Percentiles rank a stretch among this genome's conserved stretches.
Evolutionary conservation across 2,329 filamentous ascomycete species (phyloP).

Genomic region (Epichloe bromicola): DNA sequence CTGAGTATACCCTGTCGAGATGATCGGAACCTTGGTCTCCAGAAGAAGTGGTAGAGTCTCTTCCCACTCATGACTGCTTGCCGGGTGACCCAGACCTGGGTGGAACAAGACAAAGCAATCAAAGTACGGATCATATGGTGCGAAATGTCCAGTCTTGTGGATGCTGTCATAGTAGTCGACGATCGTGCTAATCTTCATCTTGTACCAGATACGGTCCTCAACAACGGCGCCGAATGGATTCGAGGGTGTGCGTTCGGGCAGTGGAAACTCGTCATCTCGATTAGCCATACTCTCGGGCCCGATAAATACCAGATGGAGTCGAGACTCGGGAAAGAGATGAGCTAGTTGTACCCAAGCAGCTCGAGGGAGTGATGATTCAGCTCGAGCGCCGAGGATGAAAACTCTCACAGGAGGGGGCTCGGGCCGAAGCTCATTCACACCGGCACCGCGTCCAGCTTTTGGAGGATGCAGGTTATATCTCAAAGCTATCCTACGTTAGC

Average conservation of each 20-base stretch:
- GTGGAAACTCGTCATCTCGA: slow-evolving; percentile 81
- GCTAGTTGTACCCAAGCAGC: slow-evolving; percentile 88
- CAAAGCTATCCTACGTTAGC: slow-evolving; percentile 44
- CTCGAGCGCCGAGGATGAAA: slow-evolving; percentile 87
- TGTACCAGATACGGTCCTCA: slow-evolving; percentile 76
- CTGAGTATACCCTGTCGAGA: slow-evolving; percentile 92
- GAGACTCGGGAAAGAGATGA: slow-evolving; percentile 88
- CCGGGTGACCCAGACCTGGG: slow-evolving; percentile 87
- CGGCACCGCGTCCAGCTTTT: slow-evolving; percentile 57
- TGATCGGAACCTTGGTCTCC: slow-evolving; percentile 89
- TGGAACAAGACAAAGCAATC: slow-evolving; percentile 97
- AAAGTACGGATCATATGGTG: slow-evolving; percentile 95
- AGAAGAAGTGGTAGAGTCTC: slow-evolving; percentile 79
- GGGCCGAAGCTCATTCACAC: slow-evolving; percentile 67
- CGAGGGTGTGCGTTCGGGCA: slow-evolving; percentile 67
- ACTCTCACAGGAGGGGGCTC: slow-evolving; percentile 80
- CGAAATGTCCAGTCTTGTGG: slow-evolving; percentile 80
- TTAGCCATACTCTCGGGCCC: slow-evolving; percentile 94
- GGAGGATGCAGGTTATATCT: slow-evolving; percentile 90
- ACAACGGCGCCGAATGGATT: slow-evolving; percentile 94
- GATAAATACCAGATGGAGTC: slow-evolving; percentile 86
- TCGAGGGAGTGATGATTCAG: slow-evolving; percentile 91
- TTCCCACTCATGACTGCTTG: slow-evolving; percentile 86
- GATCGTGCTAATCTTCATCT: slow-evolving; percentile 94
- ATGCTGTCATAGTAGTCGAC: slow-evolving; percentile 98